phyloP scores from a whole-genome alignment of 2,329 filamentous ascomycete genomes.

The Cercospora janseana region DNA sequence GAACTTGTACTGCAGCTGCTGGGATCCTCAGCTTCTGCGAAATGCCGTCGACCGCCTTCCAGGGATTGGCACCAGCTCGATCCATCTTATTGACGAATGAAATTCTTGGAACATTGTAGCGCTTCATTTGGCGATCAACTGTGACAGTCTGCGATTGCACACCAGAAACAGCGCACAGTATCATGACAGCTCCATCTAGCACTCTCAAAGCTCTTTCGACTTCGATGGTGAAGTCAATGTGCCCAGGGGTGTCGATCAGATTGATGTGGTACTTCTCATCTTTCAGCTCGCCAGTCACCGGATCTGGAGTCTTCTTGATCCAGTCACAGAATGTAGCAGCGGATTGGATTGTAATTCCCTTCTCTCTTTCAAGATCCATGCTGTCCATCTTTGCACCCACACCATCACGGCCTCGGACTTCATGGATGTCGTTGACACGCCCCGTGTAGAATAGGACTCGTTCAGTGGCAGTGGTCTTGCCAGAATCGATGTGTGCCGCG shows the following conservation, averaged over 20 bases:
- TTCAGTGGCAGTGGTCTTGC: slow-evolving; percentile 95
- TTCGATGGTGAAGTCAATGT: slow-evolving; percentile 99
- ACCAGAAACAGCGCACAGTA: slow-evolving; percentile 93
- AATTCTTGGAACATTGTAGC: slow-evolving; percentile 92
- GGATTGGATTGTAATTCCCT: slow-evolving; percentile 98
- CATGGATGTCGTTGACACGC: slow-evolving; percentile 93
- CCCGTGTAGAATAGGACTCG: slow-evolving; percentile 98
- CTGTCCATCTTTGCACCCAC: slow-evolving; percentile 99
- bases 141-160: slow-evolving; percentile 98
- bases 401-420: slow-evolving; percentile 90
- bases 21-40: slow-evolving; percentile 92
- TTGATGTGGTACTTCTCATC: slow-evolving; percentile 96
- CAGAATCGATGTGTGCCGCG: slow-evolving; percentile 96
- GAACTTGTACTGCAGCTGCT: slow-evolving; percentile 89
- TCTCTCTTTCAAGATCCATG: slow-evolving; percentile 97
- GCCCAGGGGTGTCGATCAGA: slow-evolving; percentile 95
- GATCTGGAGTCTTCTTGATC: slow-evolving; percentile 64
- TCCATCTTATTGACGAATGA: slow-evolving; percentile 99
- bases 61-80: slow-evolving; percentile 95
- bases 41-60: slow-evolving; percentile 96
- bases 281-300: slow-evolving; percentile 62
- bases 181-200: slow-evolving; percentile 96
- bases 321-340: slow-evolving; percentile 98
- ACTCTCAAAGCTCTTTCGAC: slow-evolving; percentile 94
- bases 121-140: slow-evolving; percentile 96